A percentile compares a stretch with the other conserved stretches of the same genome.
These are phyloP conservation scores for Inonotus hispidus DNA, from an alignment of 1,284 basidiomycete genomes.

Conservation along the genomic window DNA sequence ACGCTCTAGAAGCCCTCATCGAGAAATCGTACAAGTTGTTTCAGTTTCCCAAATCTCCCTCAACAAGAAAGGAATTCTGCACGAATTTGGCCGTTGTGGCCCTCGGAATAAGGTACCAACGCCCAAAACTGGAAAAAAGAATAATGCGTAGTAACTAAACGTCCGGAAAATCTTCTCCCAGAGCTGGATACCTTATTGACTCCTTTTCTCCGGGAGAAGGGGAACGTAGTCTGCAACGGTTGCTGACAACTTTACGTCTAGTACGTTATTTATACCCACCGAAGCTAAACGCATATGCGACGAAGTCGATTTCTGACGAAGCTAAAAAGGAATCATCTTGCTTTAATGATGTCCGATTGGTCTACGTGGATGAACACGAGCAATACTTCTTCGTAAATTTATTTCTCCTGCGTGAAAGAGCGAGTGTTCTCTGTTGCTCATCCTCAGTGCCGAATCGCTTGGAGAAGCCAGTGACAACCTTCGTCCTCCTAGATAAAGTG, in stretches of 20 bases:
- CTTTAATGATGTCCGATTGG: conserved; percentile 34
- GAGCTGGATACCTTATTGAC: conserved; percentile 40
- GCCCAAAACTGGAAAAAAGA: not conserved
- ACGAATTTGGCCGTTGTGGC: conserved; percentile 12
- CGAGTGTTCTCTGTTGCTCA: not conserved
- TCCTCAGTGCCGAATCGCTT: not conserved
- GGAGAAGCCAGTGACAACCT: not conserved
- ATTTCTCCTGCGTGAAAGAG: conserved; percentile 21
- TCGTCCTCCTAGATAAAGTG: not conserved
- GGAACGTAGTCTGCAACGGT: conserved; percentile 23
- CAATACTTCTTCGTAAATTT: conserved; percentile 46
- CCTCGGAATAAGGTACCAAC: conserved; percentile 13
- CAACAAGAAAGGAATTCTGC: conserved; percentile 4
- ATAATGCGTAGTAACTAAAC: not conserved
- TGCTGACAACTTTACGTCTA: conserved; percentile 29
- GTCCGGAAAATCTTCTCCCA: conserved; percentile 16
- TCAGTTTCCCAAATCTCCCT: not conserved
- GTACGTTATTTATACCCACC: conserved; percentile 21
- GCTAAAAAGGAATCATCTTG: conserved; percentile 16
- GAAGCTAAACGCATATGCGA: not conserved
- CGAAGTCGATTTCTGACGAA: not conserved
- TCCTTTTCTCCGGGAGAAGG: conserved; percentile 28
- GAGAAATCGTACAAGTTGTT: not conserved
- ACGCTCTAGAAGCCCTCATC: not conserved
- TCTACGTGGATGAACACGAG: conserved; percentile 35